Base-by-base conservation (phyloP, 2,329 filamentous ascomycete genomes). In the Aspergillus oerlinghausenensis region DNA sequence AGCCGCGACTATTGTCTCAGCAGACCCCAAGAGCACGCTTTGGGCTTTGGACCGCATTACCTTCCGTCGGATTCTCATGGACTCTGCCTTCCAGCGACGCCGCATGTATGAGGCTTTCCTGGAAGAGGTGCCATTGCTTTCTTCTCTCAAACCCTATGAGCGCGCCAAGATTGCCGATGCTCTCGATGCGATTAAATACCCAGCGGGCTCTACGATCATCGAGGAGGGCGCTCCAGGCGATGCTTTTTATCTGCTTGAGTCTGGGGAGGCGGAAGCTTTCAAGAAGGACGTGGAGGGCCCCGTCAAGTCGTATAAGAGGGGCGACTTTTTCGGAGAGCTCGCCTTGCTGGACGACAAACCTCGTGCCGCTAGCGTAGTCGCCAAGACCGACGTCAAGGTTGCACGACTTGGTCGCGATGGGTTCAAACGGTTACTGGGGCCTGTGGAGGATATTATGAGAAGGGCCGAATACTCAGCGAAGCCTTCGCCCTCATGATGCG, bases 91-190 rank as follows among this genome's bases (percentile, higher is more conserved):
- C 79, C 90, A 95, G 67, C 89, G 93, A 55, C 88, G 94, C 66
- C 89, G 93, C 68, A 93, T 97, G 87, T 97, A 97, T 76, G 94
- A 99, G 77, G 90, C 87, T 65, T 97, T 99, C 80, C 82, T 99
- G 23, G 92, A 96, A 72, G 92, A 96, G 71, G 94, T 97, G 2
- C 90, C 91, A 0, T 82, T 97, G 29, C 84, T 99, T 26, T 83
- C 88, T 2, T 87, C 85, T 23, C 82, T 99, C 55, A 96, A 92
- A 48, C 83, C 89, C 0, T 97, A 97, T 74, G 94, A 99, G 77
- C 88, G 94, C 57, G 91, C 90, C 69, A 99, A 99, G 81, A 97
- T 99, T 72, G 93, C 94, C 59, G 94, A 97, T 75, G 93, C 94
- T 1, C 81, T 99, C 55, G 92, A 97, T 73, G 94, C 92, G 9